phyloP scores from a whole-genome alignment of 140 eudicot species.

The Ambrosia hybrid region DNA sequence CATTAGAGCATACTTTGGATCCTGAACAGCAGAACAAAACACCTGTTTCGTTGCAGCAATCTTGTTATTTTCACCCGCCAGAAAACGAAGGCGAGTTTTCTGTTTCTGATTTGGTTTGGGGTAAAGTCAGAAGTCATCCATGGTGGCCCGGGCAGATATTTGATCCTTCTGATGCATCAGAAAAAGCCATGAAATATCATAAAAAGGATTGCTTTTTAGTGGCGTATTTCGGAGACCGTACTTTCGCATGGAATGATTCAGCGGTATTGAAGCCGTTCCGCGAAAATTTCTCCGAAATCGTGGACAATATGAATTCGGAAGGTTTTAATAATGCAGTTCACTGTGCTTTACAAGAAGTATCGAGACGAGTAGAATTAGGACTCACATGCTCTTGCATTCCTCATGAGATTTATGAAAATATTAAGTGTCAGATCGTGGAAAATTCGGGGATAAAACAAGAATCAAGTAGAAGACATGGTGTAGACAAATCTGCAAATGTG shows the following conservation, averaged over 20 bases:
- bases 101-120: conserved; percentile 73
- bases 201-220: conserved; percentile 72
- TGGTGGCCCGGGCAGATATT: conserved; percentile 99
- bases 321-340: conserved; percentile 57
- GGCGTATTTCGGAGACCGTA: conserved; percentile 74
- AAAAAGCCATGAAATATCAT: conserved; percentile 38
- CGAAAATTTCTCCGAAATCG: conserved; percentile 59
- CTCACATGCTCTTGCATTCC: conserved; percentile 74
- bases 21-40: too few relatives aligned
- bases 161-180: conserved; percentile 63
- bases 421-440: conserved; percentile 39
- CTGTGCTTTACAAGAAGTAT: conserved; percentile 48
- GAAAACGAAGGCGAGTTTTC: conserved; percentile 57
- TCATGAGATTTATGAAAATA: conserved; percentile 34
- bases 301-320: conserved; percentile 59
- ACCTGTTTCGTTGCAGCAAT: conserved; percentile 26
- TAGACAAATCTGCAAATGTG: conserved; percentile 46
- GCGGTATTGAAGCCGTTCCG: conserved; percentile 33
- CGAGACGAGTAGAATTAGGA: conserved; percentile 70
- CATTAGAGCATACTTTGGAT: conserved; percentile 12
- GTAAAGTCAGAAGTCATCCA: conserved; percentile 84
- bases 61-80: conserved; percentile 47
- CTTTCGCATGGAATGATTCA: conserved; percentile 57
- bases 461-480: conserved; percentile 43
- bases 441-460: conserved; percentile 58